Evolutionary conservation across 306 rosid genomes (phyloP).

Genomic region (Pterocarpus santalinus): DNA sequence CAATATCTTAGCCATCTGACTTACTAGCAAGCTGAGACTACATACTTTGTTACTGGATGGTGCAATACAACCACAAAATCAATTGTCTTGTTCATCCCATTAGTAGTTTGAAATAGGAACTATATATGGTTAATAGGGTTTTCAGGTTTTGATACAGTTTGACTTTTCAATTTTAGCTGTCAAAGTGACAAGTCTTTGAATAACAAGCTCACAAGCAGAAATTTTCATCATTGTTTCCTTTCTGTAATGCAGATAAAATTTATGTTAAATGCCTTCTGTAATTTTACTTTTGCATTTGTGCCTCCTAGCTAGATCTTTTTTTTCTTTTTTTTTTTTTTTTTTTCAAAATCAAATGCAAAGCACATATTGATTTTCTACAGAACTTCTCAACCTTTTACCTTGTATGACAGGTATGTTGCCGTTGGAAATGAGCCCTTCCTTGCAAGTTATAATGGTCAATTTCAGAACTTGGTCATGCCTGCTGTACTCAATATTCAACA

Average conservation of each 20-base stretch:
- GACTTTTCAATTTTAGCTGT: not conserved
- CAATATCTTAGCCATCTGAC: not conserved
- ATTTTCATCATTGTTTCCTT: conserved; percentile 1
- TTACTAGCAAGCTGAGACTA: not conserved
- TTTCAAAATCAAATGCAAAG: not conserved
- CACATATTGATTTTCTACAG: conserved; percentile 24
- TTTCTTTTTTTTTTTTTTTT: too few species aligned
- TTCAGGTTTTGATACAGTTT: conserved; percentile 10
- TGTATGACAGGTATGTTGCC: conserved; percentile 77
- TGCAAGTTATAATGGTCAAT: conserved; percentile 79
- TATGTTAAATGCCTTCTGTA: conserved; percentile 2
- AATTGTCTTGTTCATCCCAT: conserved; percentile 17
- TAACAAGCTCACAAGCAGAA: conserved; percentile 1
- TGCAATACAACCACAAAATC: not conserved
- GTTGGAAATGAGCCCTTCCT: conserved; percentile 99
- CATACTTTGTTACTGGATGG: not conserved
- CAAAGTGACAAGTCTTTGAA: not conserved
- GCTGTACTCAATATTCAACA: conserved; percentile 82
- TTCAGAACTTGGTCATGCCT: conserved; percentile 77
- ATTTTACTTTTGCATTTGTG: conserved; percentile 22
- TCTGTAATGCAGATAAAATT: conserved; percentile 10
- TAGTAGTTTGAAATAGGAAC: conserved; percentile 17
- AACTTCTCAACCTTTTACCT: conserved; percentile 28
- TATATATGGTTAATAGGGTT: not conserved
- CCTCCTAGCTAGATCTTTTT: too few species aligned